phyloP scores from a whole-genome alignment of 305 asterid species.

The Nicotiana rustica region DNA sequence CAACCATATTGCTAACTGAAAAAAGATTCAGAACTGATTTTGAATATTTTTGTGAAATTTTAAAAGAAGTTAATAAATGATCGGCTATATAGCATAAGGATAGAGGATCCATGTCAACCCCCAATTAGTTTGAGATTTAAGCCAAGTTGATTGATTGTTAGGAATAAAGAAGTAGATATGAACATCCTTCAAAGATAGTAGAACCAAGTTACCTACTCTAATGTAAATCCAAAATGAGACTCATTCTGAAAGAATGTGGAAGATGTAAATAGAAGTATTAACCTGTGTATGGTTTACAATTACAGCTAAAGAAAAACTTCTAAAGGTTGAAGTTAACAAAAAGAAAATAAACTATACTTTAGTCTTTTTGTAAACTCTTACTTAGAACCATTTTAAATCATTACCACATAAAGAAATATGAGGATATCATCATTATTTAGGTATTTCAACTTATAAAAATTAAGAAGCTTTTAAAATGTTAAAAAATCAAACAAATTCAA shows the following conservation, averaged over 20 bases:
- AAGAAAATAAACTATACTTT: background rate
- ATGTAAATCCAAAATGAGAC: slow-evolving; percentile 12
- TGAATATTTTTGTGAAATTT: background rate
- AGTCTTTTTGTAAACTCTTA: too few species aligned
- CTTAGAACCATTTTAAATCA: too few species aligned
- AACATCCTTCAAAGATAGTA: slow-evolving; percentile 7
- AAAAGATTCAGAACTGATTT: background rate
- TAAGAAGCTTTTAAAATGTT: background rate
- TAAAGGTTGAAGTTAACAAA: slow-evolving; percentile 2
- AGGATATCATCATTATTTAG: too few species aligned
- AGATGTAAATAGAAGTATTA: slow-evolving; percentile 11
- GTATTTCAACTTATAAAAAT: too few species aligned
- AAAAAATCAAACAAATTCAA: slow-evolving; percentile 1
- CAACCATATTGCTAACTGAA: background rate
- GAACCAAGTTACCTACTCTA: slow-evolving; percentile 9
- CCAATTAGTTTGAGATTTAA: background rate
- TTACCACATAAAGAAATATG: too few species aligned
- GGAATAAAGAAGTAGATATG: slow-evolving; percentile 6
- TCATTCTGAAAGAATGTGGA: slow-evolving; percentile 13
- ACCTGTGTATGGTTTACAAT: slow-evolving; percentile 5
- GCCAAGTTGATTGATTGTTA: background rate
- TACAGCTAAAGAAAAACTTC: background rate
- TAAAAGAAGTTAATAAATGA: background rate
- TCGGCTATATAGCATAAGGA: background rate
- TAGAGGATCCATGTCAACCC: background rate